phyloP scores from a whole-genome alignment of 495 filamentous ascomycete genomes.

The Mytilinidion resinicola region DNA sequence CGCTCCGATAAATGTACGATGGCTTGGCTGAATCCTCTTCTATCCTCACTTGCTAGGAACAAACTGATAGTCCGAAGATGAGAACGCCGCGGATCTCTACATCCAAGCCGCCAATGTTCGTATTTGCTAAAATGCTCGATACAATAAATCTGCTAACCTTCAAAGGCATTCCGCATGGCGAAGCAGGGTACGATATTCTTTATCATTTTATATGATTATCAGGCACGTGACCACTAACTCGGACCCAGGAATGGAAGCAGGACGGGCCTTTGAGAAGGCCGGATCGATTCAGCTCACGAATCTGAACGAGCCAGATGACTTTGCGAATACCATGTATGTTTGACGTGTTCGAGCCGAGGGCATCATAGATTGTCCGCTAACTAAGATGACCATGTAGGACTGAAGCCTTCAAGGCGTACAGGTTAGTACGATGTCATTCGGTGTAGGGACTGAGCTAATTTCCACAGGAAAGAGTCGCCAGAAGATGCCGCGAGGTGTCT shows the following conservation, averaged over 20 bases:
- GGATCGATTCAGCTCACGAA: conserved; percentile 23
- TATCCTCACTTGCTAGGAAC: too few relatives aligned
- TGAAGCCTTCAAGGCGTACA: conserved; percentile 23
- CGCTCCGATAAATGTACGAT: conserved; percentile 62
- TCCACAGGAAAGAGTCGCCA: conserved; percentile 18
- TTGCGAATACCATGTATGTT: not conserved
- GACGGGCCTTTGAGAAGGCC: conserved; percentile 21
- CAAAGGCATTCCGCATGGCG: conserved; percentile 60
- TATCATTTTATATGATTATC: not conserved
- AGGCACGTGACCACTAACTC: conserved; percentile 1
- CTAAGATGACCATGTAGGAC: conserved; percentile 13
- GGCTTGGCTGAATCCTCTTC: too few relatives aligned
- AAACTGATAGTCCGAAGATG: conserved; percentile 32
- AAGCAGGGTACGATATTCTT: conserved; percentile 50
- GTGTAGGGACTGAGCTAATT: too few relatives aligned
- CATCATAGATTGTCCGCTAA: too few relatives aligned
- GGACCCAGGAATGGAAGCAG: conserved; percentile 26
- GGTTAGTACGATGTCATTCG: too few relatives aligned
- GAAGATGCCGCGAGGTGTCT: conserved; percentile 22
- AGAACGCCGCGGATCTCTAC: conserved; percentile 75
- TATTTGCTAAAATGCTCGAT: too few relatives aligned
- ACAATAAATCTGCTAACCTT: too few relatives aligned
- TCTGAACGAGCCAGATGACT: conserved; percentile 24
- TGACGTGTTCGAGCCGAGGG: too few relatives aligned
- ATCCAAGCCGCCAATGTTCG: conserved; percentile 62